Conservation (phyloP, 2,329 filamentous ascomycete genomes). For the Eutypella sp. region DNA sequence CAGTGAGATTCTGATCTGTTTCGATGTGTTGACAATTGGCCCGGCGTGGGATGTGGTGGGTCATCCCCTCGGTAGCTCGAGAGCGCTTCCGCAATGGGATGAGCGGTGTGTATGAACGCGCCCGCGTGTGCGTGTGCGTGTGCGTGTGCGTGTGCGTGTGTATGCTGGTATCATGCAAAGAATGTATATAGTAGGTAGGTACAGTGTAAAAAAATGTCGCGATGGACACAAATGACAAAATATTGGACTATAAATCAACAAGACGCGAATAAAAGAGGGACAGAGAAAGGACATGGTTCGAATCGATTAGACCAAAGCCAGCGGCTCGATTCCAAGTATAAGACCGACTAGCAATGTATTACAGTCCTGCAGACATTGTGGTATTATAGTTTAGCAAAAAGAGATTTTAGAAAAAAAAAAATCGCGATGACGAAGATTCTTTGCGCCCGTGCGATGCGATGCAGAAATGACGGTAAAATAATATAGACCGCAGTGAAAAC, state of each 20-base stretch:
- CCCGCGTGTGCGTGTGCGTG: no score
- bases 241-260: background rate
- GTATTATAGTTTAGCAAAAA: background rate
- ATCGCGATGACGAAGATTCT: no score
- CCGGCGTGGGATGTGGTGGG: no score
- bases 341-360: background rate
- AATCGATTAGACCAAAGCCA: conserved; percentile 1
- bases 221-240: background rate
- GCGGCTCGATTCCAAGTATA: conserved; percentile 1
- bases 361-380: conserved; percentile 1
- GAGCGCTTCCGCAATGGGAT: no score
- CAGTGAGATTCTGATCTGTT: no score
- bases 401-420: no score
- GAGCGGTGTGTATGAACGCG: no score
- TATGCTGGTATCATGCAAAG: conserved; percentile 19
- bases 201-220: conserved; percentile 3
- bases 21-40: no score
- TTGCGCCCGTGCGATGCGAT: conserved; percentile 1
- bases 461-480: background rate
- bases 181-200: conserved; percentile 9
- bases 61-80: no score
- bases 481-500: background rate
- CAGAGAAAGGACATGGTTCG: background rate
- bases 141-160: no score
- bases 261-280: background rate